A percentile compares a stretch with the other conserved stretches of the same genome.
Conservation (phyloP, 2,329 filamentous ascomycete genomes). For the Fusarium nodosum region DNA sequence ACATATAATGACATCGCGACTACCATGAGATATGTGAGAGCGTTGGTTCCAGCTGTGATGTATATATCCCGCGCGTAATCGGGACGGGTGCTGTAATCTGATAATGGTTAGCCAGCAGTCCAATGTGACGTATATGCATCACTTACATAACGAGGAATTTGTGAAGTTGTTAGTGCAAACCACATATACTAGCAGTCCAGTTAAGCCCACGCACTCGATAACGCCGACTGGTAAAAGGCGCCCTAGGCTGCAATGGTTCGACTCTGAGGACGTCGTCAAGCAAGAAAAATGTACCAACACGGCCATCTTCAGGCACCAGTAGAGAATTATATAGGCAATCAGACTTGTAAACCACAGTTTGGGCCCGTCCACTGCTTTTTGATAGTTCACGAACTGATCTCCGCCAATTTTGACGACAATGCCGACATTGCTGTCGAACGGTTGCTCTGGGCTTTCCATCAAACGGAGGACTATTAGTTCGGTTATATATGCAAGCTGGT, state of each 20-base stretch:
- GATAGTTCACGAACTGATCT: neutral
- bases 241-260: neutral
- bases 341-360: slow-evolving; percentile 64
- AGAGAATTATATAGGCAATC: slow-evolving; percentile 62
- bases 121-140: neutral
- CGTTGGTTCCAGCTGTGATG: neutral
- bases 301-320: neutral
- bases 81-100: neutral
- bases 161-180: neutral
- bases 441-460: slow-evolving; percentile 59
- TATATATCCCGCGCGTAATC: neutral
- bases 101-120: neutral
- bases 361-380: neutral
- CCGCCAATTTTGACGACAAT: slow-evolving; percentile 61
- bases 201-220: neutral
- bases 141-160: neutral
- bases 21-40: neutral
- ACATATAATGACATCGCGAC: neutral
- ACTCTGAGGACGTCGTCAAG: neutral
- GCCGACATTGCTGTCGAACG: slow-evolving; percentile 64
- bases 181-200: neutral
- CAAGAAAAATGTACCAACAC: neutral
- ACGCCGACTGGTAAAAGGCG: neutral
- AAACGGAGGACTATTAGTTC: slow-evolving; percentile 62
- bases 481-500: slow-evolving; percentile 62